These are phyloP conservation scores for Blastocrithidia nonstop DNA, from an alignment of 208 protist genomes.

Conservation along the genomic window DNA sequence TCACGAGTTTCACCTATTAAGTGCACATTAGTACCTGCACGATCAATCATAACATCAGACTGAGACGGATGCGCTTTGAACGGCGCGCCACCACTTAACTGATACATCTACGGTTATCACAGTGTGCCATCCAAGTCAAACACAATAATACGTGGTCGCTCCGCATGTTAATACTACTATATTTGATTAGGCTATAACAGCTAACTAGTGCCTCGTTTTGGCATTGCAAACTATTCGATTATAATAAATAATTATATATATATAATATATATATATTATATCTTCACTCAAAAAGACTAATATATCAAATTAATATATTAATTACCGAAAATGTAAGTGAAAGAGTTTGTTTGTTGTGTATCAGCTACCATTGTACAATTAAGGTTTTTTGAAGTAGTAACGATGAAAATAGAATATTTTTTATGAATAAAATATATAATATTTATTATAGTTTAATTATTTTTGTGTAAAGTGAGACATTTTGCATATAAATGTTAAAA, in stretches of 20 bases:
- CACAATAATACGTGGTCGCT: constrained; percentile 59
- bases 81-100: constrained; percentile 63
- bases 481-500: too few relatives aligned
- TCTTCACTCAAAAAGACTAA: background rate
- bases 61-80: constrained; percentile 32
- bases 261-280: constrained; percentile 2
- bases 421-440: too few relatives aligned
- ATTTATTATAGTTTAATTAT: too few relatives aligned
- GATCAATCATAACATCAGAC: constrained; percentile 37
- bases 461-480: too few relatives aligned
- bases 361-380: too few relatives aligned
- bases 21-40: constrained; percentile 25
- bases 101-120: constrained; percentile 84
- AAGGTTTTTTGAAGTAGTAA: too few relatives aligned
- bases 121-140: constrained; percentile 86
- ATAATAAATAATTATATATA: constrained; percentile 1
- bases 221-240: background rate
- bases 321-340: too few relatives aligned
- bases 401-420: too few relatives aligned
- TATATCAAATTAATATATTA: too few relatives aligned
- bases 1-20: constrained; percentile 65
- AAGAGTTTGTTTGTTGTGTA: too few relatives aligned
- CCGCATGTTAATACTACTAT: background rate
- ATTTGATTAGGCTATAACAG: background rate
- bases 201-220: background rate